Evolutionary conservation across 208 protist genomes (phyloP).

Genomic region (Acanthamoeba culbertsoni): DNA sequence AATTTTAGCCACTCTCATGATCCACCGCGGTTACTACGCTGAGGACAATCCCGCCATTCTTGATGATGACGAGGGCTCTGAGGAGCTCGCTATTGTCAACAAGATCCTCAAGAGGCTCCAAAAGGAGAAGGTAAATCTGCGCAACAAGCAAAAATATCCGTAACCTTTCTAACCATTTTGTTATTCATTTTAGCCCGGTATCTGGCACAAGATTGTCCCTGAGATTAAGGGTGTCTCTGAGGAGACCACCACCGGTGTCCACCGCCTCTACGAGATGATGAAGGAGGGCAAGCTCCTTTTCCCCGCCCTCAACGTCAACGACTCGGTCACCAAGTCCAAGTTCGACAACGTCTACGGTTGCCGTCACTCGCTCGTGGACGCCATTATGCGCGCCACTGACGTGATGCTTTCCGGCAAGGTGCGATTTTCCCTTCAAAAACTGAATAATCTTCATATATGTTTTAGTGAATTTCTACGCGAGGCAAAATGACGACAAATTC

Average conservation of each 20-base stretch:
- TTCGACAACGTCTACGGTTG: conserved; percentile 99
- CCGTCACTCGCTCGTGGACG: conserved; percentile 97
- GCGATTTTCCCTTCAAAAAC: neutral
- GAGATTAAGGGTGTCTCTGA: conserved; percentile 97
- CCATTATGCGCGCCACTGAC: conserved; percentile 99
- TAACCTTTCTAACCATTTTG: neutral
- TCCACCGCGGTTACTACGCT: conserved; percentile 73
- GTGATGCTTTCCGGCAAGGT: conserved; percentile 99
- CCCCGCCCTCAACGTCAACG: conserved; percentile 99
- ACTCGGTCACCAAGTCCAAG: conserved; percentile 99
- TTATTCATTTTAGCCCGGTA: conserved; percentile 47
- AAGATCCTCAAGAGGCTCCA: conserved; percentile 76
- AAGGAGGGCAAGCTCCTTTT: conserved; percentile 94
- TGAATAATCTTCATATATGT: neutral
- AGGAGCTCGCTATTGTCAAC: conserved; percentile 82
- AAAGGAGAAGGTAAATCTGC: conserved; percentile 65
- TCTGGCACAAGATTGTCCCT: conserved; percentile 86
- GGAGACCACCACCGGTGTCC: conserved; percentile 99
- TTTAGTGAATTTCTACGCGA: neutral
- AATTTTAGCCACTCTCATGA: conserved; percentile 64
- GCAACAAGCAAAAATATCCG: neutral
- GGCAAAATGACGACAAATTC: neutral
- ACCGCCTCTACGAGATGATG: conserved; percentile 96
- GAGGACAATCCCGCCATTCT: conserved; percentile 80
- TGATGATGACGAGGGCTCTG: conserved; percentile 82